Percentiles rank a stretch among this genome's conserved stretches.
Conservation (phyloP, 495 filamentous ascomycete genomes). For the Aspergillus nanangensis region DNA sequence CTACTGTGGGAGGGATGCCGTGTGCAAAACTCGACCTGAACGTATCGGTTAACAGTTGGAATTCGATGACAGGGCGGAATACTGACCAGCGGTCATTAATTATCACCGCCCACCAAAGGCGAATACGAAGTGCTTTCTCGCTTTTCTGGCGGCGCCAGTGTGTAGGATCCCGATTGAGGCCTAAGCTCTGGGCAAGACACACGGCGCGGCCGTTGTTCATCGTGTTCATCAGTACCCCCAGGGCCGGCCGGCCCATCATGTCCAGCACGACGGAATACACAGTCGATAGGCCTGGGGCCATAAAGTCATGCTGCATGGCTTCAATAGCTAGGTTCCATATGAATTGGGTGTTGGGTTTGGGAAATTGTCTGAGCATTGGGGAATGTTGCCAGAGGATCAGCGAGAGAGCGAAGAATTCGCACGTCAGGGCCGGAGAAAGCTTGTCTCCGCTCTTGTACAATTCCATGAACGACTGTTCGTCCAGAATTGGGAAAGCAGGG, state of each 20-base stretch:
- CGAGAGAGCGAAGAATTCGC: conserved; percentile 27
- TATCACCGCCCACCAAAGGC: conserved; percentile 31
- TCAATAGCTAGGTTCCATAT: conserved; percentile 30
- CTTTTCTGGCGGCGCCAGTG: conserved; percentile 19
- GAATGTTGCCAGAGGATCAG: conserved; percentile 22
- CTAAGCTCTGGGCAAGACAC: conserved; percentile 23
- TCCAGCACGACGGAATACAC: conserved; percentile 23
- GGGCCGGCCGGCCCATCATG: conserved; percentile 24
- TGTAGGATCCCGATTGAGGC: conserved; percentile 27
- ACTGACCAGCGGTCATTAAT: conserved; percentile 31
- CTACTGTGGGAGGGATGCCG: conserved; percentile 25
- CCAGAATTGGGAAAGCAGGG: conserved; percentile 31
- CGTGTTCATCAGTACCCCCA: conserved; percentile 23
- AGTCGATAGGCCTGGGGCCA: conserved; percentile 24
- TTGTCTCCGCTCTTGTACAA: conserved; percentile 17
- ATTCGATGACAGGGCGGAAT: background rate
- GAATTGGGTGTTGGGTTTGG: conserved; percentile 21
- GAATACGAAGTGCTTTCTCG: conserved; percentile 23
- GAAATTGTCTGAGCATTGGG: conserved; percentile 9
- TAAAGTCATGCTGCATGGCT: conserved; percentile 27
- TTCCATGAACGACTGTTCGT: conserved; percentile 21
- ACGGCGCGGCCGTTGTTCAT: conserved; percentile 24
- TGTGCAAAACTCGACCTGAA: conserved; percentile 29
- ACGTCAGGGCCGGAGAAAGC: conserved; percentile 26
- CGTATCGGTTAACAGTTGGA: background rate